A percentile compares a stretch with the other conserved stretches of the same genome.
phyloP scores from a whole-genome alignment of 2,329 filamentous ascomycete genomes.

The Cercospora citrullina region DNA sequence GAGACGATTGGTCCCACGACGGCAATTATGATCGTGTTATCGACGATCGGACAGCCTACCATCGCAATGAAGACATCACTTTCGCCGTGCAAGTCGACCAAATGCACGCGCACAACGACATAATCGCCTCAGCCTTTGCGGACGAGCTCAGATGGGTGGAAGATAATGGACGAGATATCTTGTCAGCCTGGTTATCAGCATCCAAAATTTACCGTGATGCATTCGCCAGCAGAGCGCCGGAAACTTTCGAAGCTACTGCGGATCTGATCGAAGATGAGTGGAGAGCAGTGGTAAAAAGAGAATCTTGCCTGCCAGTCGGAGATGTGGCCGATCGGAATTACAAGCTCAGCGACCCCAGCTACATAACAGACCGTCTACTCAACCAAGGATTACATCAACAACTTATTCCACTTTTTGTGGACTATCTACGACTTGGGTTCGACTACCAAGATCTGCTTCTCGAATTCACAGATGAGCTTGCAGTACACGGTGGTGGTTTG shows the following conservation, averaged over 20 bases:
- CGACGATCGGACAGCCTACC: neutral
- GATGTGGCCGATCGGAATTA: neutral
- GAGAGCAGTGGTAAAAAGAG: neutral
- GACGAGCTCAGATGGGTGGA: neutral
- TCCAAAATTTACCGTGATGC: constrained; percentile 1
- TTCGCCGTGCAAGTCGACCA: neutral
- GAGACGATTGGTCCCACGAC: neutral
- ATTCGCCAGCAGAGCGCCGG: neutral
- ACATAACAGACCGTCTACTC: neutral
- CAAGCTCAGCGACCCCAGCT: neutral
- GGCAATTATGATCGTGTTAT: neutral
- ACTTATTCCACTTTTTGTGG: neutral
- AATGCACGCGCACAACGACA: neutral
- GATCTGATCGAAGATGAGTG: neutral
- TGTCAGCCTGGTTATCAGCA: constrained; percentile 6
- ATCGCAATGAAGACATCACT: neutral
- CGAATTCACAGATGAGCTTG: neutral
- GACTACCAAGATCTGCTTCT: constrained; percentile 8
- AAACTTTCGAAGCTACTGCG: neutral
- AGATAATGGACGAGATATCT: neutral
- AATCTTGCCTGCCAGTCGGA: neutral
- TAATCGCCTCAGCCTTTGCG: neutral
- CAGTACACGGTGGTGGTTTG: neutral
- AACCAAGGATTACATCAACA: neutral
- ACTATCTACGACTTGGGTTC: constrained; percentile 10